These are phyloP conservation scores for Arachis hypogaea DNA, from an alignment of 306 rosid genomes.

Conservation along the genomic window DNA sequence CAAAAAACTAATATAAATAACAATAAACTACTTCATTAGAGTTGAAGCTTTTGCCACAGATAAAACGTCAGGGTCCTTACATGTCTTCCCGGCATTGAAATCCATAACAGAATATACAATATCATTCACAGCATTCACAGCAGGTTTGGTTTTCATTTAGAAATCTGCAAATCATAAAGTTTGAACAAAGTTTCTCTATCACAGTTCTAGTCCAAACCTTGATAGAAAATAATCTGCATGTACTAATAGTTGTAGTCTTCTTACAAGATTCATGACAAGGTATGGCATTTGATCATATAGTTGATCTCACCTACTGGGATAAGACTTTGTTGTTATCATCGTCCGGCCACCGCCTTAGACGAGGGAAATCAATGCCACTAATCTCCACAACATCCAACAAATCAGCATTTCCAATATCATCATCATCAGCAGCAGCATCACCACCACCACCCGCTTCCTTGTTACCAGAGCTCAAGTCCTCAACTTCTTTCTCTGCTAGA, in stretches of 20 bases:
- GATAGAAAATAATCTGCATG: neutral
- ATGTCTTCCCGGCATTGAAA: no score
- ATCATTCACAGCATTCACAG: neutral
- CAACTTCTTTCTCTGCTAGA: neutral
- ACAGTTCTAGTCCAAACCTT: neutral
- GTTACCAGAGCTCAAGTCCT: no score
- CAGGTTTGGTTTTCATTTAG: neutral
- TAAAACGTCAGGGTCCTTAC: no score
- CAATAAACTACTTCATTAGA: no score
- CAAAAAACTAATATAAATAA: no score
- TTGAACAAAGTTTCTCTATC: neutral
- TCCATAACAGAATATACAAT: no score
- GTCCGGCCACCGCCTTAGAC: constrained; percentile 41
- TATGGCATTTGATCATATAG: no score
- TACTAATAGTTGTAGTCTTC: neutral
- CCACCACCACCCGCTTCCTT: neutral
- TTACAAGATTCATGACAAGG: neutral
- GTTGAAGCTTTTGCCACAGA: neutral
- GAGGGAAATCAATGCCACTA: constrained; percentile 50
- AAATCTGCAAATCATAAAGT: neutral
- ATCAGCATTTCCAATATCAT: neutral
- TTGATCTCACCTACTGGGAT: no score
- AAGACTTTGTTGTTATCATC: neutral
- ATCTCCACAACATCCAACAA: constrained; percentile 32
- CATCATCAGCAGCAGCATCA: neutral